A percentile compares a stretch with the other conserved stretches of the same genome.
These are phyloP conservation scores for Crithidia mellificae DNA, from an alignment of 208 protist genomes.

Conservation along the genomic window DNA sequence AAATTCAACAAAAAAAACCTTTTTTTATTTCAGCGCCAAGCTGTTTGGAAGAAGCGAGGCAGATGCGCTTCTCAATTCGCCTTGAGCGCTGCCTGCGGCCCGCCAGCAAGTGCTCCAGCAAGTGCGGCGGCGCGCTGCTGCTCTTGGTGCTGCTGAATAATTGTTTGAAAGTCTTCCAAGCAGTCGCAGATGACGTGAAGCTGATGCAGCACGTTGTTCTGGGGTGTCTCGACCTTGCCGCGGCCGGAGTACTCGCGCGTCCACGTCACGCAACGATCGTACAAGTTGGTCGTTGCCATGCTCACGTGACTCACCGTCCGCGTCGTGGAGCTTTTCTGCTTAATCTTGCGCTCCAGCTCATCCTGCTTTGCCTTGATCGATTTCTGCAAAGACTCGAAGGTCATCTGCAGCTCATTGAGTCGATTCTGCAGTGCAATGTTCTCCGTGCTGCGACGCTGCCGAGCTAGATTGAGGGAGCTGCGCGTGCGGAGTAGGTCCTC, in stretches of 20 bases:
- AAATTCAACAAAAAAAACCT: too few species aligned
- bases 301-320: slow-evolving; percentile 90
- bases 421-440: slow-evolving; percentile 90
- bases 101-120: not conserved
- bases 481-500: slow-evolving; percentile 89
- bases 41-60: not conserved
- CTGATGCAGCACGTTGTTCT: slow-evolving; percentile 83
- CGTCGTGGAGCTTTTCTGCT: slow-evolving; percentile 86
- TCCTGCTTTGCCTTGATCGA: slow-evolving; percentile 89
- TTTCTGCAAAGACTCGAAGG: slow-evolving; percentile 84
- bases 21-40: too few species aligned
- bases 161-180: slow-evolving; percentile 87
- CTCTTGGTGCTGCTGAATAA: slow-evolving; percentile 76
- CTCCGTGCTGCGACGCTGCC: slow-evolving; percentile 83
- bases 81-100: slow-evolving; percentile 13
- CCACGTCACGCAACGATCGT: slow-evolving; percentile 86
- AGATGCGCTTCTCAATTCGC: too few species aligned
- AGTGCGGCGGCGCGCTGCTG: slow-evolving; percentile 12
- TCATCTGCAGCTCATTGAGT: slow-evolving; percentile 87
- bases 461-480: slow-evolving; percentile 77
- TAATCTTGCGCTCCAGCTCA: slow-evolving; percentile 85
- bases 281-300: slow-evolving; percentile 91
- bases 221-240: slow-evolving; percentile 63
- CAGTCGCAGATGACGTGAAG: slow-evolving; percentile 88
- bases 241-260: slow-evolving; percentile 74